These are phyloP conservation scores for Sclerotinia nivalis DNA, from an alignment of 2,329 filamentous ascomycete species.

Conservation along the genomic window DNA sequence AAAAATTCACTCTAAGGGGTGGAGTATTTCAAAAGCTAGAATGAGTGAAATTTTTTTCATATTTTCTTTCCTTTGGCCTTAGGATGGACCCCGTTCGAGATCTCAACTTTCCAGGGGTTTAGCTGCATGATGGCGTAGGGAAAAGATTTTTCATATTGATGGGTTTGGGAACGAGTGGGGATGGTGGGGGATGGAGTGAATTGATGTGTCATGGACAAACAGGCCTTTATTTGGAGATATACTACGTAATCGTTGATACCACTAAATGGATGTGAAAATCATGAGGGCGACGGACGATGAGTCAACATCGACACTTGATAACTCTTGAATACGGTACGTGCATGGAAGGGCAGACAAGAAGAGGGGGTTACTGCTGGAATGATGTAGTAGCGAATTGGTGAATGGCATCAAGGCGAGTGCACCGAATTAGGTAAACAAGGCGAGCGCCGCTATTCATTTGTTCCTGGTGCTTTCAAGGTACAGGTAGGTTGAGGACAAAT, in stretches of 20 bases:
- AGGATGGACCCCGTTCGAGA: background rate
- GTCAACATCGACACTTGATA: background rate
- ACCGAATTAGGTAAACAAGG: background rate
- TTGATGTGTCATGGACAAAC: background rate
- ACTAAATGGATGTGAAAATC: background rate
- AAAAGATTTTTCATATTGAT: constrained; percentile 10
- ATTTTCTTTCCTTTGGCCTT: background rate
- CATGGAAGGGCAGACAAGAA: background rate
- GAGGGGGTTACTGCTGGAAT: background rate
- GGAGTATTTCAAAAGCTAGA: background rate
- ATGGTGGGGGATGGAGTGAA: no score
- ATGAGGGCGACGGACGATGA: background rate
- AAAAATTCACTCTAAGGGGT: background rate
- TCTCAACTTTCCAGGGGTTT: background rate
- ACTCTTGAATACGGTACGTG: background rate
- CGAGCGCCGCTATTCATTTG: background rate
- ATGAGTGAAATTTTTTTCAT: background rate
- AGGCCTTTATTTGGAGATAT: background rate
- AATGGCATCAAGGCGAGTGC: background rate
- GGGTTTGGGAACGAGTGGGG: background rate
- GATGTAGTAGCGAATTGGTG: background rate
- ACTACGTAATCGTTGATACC: background rate
- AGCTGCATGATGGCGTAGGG: constrained; percentile 10
- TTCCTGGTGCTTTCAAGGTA: background rate
- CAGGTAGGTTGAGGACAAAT: background rate